phyloP scores from a whole-genome alignment of 768 basidiomycete genomes.

The Paxillus rubicundulus region DNA sequence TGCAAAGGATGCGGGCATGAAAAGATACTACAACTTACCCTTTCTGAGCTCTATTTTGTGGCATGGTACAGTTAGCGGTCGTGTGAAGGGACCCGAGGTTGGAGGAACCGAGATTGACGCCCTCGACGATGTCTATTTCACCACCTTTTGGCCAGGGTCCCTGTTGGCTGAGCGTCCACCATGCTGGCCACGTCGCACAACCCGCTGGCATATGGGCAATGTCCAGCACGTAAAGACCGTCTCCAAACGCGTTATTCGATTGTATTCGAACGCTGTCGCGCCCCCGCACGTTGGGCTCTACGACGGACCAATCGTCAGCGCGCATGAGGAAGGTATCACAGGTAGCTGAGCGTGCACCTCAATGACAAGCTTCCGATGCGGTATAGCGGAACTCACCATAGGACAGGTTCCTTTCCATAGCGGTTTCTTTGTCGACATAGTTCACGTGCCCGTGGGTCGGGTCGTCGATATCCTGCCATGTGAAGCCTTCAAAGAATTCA shows the following conservation, averaged over 20 bases:
- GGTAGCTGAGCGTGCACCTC: background rate
- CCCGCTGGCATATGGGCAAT: too few relatives aligned
- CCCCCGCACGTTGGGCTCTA: conserved; percentile 40
- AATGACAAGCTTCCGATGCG: background rate
- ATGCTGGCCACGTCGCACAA: too few relatives aligned
- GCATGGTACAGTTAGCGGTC: conserved; percentile 46
- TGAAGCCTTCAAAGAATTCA: conserved; percentile 47
- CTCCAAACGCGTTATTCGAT: too few relatives aligned
- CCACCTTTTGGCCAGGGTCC: conserved; percentile 59
- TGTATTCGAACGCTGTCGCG: conserved; percentile 19
- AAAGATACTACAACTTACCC: conserved; percentile 38
- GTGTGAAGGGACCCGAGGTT: conserved; percentile 61
- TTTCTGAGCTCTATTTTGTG: conserved; percentile 37
- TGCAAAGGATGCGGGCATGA: background rate
- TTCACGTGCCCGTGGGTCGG: conserved; percentile 69
- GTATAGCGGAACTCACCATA: conserved; percentile 36
- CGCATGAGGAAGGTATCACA: conserved; percentile 54
- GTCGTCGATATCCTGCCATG: conserved; percentile 50
- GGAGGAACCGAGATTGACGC: conserved; percentile 44
- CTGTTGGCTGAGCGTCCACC: too few relatives aligned
- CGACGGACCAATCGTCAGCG: conserved; percentile 43
- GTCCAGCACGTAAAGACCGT: too few relatives aligned
- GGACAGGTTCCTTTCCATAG: conserved; percentile 43
- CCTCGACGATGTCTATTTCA: conserved; percentile 63
- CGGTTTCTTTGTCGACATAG: conserved; percentile 47